phyloP scores from a whole-genome alignment of 371 early-diverging fungal genomes.

The Lichtheimia ramosa region DNA sequence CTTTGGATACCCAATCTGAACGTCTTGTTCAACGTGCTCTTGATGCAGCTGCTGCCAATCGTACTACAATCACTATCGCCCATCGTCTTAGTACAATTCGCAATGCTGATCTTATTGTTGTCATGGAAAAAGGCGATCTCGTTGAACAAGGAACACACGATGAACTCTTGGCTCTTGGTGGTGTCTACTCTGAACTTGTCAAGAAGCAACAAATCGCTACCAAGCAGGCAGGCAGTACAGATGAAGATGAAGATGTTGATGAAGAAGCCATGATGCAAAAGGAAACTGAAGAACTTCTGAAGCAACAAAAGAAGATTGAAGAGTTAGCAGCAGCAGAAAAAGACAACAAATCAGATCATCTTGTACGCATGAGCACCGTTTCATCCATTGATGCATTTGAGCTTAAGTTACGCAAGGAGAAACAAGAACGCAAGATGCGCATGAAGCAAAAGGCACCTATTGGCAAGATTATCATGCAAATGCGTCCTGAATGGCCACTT shows the following conservation, averaged over 20 bases:
- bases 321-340: constrained; percentile 5
- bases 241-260: constrained; percentile 18
- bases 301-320: constrained; percentile 14
- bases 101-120: constrained; percentile 81
- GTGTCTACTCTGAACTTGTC: constrained; percentile 55
- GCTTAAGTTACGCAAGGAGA: constrained; percentile 33
- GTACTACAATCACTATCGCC: constrained; percentile 90
- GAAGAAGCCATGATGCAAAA: constrained; percentile 15
- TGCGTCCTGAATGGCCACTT: constrained; percentile 34
- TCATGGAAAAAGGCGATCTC: constrained; percentile 67
- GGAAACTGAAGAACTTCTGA: constrained; percentile 6
- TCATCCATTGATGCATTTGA: constrained; percentile 28
- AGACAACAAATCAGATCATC: constrained; percentile 5
- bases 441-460: constrained; percentile 46
- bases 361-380: constrained; percentile 18
- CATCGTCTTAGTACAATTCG: constrained; percentile 78
- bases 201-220: constrained; percentile 51
- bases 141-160: constrained; percentile 74
- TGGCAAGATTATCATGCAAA: constrained; percentile 25
- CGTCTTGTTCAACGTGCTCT: constrained; percentile 73
- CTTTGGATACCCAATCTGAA: constrained; percentile 78
- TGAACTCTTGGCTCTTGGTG: constrained; percentile 45
- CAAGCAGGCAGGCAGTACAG: constrained; percentile 21
- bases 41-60: constrained; percentile 65
- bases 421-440: constrained; percentile 31